Evolutionary conservation across 352 stramenopile species (phyloP), one percentile per base, ranked within the genome.

Genomic region (Globisporangium mamillatum): DNA sequence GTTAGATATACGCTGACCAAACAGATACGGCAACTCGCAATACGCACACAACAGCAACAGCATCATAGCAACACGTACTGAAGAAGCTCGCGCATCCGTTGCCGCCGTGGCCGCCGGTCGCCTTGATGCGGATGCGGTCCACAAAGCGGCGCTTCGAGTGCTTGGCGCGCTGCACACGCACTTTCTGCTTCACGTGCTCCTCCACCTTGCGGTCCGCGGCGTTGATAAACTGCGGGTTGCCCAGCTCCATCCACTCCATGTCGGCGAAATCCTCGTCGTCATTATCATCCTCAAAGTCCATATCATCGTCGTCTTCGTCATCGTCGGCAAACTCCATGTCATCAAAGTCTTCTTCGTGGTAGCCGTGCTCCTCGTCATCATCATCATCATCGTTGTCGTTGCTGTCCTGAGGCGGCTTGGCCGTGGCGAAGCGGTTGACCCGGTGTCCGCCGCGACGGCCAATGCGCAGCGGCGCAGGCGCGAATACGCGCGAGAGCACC

Each of bases 91-190:
- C 76, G 72, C 90, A 97, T 48, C 90, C 90, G 69, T 97, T 95
- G 69, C 90, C 90, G 41, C 90, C 90, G 63, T 96, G 86, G 14
- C 90, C 90, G 9, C 89, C 90, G 1, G 85, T 95, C n/a, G 89
- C 87, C 55, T 94, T 93, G 58, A 97, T 89, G 52, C 90, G 83
- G 66, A 97, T 94, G 72, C 88, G 85, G 75, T 97, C 90, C 41
- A 97, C 88, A 64, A 97, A 97, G 69, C 92, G 90, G 16, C 88
- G 86, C 82, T 95, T 96, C 36, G 86, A 91, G 76, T 94, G 88
- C 75, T 94, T 86, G 62, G 85, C 84, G 58, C 88, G 88, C 41
- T 83, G 86, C 60, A 95, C 73, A 61, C 86, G 81, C 58, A 95
- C 88, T 64, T 95, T 95, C 70, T 92, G 82, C 81, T 95, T 95